Percentiles rank a stretch among this genome's conserved stretches.
Evolutionary conservation across 192 early-diverging fungal species (phyloP).

Genomic region (Phlyctochytrium planicorne): DNA sequence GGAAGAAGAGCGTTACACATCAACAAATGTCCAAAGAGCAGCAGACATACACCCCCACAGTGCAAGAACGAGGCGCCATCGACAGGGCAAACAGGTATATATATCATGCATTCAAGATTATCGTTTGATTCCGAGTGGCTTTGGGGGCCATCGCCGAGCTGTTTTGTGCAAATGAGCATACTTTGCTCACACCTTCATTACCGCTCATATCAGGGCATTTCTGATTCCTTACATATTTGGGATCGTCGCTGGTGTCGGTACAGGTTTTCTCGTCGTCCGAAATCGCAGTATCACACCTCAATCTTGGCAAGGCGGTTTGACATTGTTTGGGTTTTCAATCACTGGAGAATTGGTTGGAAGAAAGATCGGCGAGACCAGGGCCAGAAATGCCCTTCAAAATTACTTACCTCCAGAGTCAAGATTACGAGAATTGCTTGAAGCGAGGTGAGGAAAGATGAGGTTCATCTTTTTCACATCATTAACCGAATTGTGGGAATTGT

Average conservation of each 20-base stretch:
- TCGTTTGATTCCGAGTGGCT: too few relatives aligned
- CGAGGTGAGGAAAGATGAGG: too few relatives aligned
- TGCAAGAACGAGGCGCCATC: slow-evolving; percentile 1
- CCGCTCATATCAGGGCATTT: too few relatives aligned
- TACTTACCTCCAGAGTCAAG: background rate
- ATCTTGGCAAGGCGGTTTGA: background rate
- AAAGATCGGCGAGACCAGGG: background rate
- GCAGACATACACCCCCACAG: background rate
- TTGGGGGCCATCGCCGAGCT: too few relatives aligned
- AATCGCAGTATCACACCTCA: background rate
- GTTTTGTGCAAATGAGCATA: too few relatives aligned
- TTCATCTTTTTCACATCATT: too few relatives aligned
- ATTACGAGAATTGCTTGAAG: background rate
- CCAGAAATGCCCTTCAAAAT: background rate
- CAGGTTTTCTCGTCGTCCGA: background rate
- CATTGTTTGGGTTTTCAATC: background rate
- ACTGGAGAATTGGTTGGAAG: background rate
- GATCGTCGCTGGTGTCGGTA: background rate
- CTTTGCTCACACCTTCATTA: too few relatives aligned
- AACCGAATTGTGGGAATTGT: too few relatives aligned
- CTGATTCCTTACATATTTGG: background rate
- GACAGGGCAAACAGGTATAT: background rate
- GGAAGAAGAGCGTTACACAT: background rate
- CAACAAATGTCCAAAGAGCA: background rate
- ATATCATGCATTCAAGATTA: too few relatives aligned